These are phyloP conservation scores for Monilinia fructicola DNA, from an alignment of 2,329 filamentous ascomycete genomes.

Conservation along the genomic window DNA sequence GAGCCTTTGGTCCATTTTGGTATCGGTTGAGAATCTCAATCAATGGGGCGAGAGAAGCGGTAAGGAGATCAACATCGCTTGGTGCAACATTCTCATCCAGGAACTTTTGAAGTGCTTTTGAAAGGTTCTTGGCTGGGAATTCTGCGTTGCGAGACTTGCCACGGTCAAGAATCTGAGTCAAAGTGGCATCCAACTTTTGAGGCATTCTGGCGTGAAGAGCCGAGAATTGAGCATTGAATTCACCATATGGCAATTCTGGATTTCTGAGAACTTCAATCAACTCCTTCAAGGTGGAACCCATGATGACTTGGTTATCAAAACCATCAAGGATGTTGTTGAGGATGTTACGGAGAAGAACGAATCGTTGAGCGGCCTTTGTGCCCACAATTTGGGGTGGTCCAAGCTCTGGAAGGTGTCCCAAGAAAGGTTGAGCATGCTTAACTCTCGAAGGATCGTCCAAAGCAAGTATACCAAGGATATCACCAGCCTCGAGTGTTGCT, in stretches of 20 bases:
- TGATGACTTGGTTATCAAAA: constrained; percentile 97
- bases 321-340: constrained; percentile 86
- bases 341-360: constrained; percentile 72
- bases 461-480: constrained; percentile 95
- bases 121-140: constrained; percentile 86
- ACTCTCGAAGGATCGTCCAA: constrained; percentile 94
- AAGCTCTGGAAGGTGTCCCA: constrained; percentile 83
- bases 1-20: constrained; percentile 81
- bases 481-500: constrained; percentile 94
- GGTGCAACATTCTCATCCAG: constrained; percentile 78
- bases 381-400: constrained; percentile 85
- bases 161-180: constrained; percentile 83
- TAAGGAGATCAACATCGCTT: constrained; percentile 71
- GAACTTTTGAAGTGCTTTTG: constrained; percentile 84
- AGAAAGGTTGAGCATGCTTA: constrained; percentile 93
- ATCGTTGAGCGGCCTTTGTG: constrained; percentile 87
- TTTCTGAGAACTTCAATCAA: constrained; percentile 88
- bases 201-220: constrained; percentile 98
- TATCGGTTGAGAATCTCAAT: constrained; percentile 77
- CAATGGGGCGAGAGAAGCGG: constrained; percentile 71
- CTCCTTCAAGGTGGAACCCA: constrained; percentile 82
- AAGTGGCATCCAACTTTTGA: constrained; percentile 79
- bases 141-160: constrained; percentile 75
- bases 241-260: constrained; percentile 88
- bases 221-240: constrained; percentile 94